phyloP scores from a whole-genome alignment of 2,329 filamentous ascomycete genomes.

The Cladosporium sp. region DNA sequence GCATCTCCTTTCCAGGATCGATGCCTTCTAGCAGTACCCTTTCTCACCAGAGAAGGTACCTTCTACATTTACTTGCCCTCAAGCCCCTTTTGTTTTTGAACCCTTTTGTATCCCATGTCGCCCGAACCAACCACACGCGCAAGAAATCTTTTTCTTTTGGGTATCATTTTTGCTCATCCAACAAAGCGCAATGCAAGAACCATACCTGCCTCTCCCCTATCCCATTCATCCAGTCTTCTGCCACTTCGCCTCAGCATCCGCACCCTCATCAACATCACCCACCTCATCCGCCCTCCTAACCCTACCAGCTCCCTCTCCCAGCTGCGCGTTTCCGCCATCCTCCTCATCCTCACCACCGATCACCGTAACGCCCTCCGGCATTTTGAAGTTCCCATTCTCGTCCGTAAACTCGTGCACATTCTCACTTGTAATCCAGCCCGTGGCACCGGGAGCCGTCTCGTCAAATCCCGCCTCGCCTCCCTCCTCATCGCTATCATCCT shows the following conservation, averaged over 20 bases:
- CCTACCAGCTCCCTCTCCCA: constrained; percentile 30
- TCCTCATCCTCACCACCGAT: constrained; percentile 46
- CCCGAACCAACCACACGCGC: background rate
- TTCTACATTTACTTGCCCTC: too few species aligned
- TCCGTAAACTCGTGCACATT: constrained; percentile 85
- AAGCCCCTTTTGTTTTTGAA: background rate
- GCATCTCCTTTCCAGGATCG: too few species aligned
- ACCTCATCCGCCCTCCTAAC: constrained; percentile 42
- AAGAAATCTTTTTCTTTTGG: background rate
- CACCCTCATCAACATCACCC: constrained; percentile 29
- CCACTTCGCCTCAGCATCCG: constrained; percentile 48
- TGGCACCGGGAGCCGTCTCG: constrained; percentile 66
- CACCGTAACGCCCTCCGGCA: constrained; percentile 61
- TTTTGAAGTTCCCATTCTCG: constrained; percentile 74
- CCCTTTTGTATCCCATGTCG: background rate
- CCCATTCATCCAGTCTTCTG: constrained; percentile 43
- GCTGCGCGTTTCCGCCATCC: constrained; percentile 25
- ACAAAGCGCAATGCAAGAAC: background rate
- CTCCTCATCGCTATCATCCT: constrained; percentile 27
- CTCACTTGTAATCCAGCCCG: constrained; percentile 85
- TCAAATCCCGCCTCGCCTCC: constrained; percentile 21
- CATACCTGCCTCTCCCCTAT: background rate
- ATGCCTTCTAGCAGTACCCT: too few species aligned
- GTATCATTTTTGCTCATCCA: constrained; percentile 9
- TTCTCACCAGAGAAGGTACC: too few species aligned